These are phyloP conservation scores for Sugiyamaella smithiae DNA, from an alignment of 805 yeast species.

Conservation along the genomic window DNA sequence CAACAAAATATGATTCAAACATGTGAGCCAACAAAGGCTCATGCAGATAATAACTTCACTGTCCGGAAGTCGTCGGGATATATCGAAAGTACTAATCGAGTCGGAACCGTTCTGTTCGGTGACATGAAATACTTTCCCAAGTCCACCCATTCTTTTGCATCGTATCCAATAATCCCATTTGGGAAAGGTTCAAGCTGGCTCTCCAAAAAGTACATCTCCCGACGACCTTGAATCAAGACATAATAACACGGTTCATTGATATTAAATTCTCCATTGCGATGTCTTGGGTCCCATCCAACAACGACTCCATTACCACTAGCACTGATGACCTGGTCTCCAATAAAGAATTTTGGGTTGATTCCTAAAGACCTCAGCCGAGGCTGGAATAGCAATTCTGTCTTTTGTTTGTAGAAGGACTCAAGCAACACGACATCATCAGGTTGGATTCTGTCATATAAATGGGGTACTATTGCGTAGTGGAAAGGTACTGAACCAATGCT, in stretches of 20 bases:
- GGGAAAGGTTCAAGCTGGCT: background rate
- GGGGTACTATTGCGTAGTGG: background rate
- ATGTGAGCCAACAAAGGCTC: too few relatives aligned
- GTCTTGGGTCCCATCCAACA: constrained; percentile 1
- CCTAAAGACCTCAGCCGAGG: background rate
- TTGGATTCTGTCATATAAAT: background rate
- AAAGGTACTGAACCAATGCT: background rate
- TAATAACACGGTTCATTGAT: background rate
- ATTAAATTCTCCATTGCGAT: background rate
- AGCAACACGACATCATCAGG: too few relatives aligned
- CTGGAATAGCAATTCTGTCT: background rate
- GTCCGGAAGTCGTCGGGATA: background rate
- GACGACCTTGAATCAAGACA: constrained; percentile 1
- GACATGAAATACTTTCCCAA: background rate
- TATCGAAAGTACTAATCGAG: background rate
- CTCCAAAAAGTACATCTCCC: constrained; percentile 1
- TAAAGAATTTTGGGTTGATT: background rate
- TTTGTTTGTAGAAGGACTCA: background rate
- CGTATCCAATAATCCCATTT: background rate
- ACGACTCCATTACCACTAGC: constrained; percentile 3
- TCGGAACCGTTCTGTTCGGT: background rate
- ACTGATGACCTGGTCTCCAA: constrained; percentile 5
- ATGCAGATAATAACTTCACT: too few relatives aligned
- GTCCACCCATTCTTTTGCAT: background rate
- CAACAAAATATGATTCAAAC: too few relatives aligned